These are phyloP conservation scores for Saraca asoca DNA, from an alignment of 331 rosid species.

Conservation along the genomic window DNA sequence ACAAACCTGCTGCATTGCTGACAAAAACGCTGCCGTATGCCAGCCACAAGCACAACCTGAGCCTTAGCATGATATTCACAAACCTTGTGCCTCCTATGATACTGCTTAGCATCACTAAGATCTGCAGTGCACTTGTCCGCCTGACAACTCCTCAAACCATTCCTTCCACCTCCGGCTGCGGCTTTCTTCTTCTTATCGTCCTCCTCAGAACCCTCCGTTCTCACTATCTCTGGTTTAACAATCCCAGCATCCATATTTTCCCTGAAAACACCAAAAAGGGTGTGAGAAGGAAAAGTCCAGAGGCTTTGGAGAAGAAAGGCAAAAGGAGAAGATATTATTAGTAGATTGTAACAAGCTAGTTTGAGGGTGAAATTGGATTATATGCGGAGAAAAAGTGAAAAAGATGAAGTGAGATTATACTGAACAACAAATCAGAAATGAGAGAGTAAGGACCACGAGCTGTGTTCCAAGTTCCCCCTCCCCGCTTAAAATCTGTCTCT, in stretches of 20 bases:
- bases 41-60: slow-evolving; percentile 64
- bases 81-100: slow-evolving; percentile 67
- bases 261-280: neutral
- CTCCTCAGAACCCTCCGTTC: slow-evolving; percentile 22
- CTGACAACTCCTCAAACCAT: slow-evolving; percentile 55
- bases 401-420: neutral
- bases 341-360: slow-evolving; percentile 8
- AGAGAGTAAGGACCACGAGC: slow-evolving; percentile 50
- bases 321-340: slow-evolving; percentile 1
- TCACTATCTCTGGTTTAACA: slow-evolving; percentile 36
- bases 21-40: slow-evolving; percentile 63
- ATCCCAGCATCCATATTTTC: slow-evolving; percentile 36
- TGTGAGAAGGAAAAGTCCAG: neutral
- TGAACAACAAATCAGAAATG: neutral
- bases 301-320: neutral
- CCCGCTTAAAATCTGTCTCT: neutral
- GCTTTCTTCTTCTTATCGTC: slow-evolving; percentile 43
- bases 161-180: neutral
- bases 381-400: slow-evolving; percentile 15
- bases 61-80: slow-evolving; percentile 74
- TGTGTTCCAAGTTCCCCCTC: slow-evolving; percentile 2
- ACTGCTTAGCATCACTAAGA: slow-evolving; percentile 64
- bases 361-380: slow-evolving; percentile 22
- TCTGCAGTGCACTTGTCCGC: slow-evolving; percentile 68
- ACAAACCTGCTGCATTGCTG: slow-evolving; percentile 86